phyloP scores from a whole-genome alignment of 306 rosid species.

The Pterocarpus macrocarpus region DNA sequence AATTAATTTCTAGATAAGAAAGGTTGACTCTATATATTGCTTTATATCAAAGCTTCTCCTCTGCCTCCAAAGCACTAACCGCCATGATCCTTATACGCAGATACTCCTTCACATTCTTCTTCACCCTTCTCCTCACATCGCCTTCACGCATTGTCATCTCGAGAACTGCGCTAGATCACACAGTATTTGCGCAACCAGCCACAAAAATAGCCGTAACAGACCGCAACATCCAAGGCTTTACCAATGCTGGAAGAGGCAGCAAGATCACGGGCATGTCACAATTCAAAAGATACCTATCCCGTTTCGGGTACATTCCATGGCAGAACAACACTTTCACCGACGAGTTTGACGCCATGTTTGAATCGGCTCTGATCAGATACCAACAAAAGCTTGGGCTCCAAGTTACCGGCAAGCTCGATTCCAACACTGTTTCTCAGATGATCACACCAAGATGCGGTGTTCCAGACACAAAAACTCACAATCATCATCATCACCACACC shows the following conservation, averaged over 20 bases:
- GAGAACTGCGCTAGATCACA: slow-evolving; percentile 14
- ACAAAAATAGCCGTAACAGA: slow-evolving; percentile 14
- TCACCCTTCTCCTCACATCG: slow-evolving; percentile 43
- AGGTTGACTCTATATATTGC: slow-evolving; percentile 47
- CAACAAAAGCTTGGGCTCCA: slow-evolving; percentile 64
- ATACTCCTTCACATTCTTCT: slow-evolving; percentile 40
- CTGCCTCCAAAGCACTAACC: slow-evolving; percentile 22
- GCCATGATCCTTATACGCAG: slow-evolving; percentile 55
- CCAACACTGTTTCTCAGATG: slow-evolving; percentile 54
- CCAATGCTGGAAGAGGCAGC: slow-evolving; percentile 46
- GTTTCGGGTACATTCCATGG: slow-evolving; percentile 56
- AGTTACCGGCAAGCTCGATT: slow-evolving; percentile 64
- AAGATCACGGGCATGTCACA: slow-evolving; percentile 49
- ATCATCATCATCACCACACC: background rate
- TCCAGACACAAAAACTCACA: slow-evolving; percentile 38
- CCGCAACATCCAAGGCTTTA: slow-evolving; percentile 26
- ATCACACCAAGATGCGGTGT: slow-evolving; percentile 68
- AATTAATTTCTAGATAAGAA: slow-evolving; percentile 8
- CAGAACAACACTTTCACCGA: slow-evolving; percentile 42
- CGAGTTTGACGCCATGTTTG: slow-evolving; percentile 47
- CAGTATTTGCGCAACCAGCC: slow-evolving; percentile 2
- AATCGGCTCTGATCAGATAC: slow-evolving; percentile 51
- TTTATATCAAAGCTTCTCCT: slow-evolving; percentile 47
- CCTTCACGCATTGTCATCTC: slow-evolving; percentile 22
- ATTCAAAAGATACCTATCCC: slow-evolving; percentile 57